Percentiles rank a stretch among this genome's conserved stretches.
These are phyloP conservation scores for Plasmodium cynomolgi DNA, from an alignment of 169 alveolate genomes.

Conservation along the genomic window DNA sequence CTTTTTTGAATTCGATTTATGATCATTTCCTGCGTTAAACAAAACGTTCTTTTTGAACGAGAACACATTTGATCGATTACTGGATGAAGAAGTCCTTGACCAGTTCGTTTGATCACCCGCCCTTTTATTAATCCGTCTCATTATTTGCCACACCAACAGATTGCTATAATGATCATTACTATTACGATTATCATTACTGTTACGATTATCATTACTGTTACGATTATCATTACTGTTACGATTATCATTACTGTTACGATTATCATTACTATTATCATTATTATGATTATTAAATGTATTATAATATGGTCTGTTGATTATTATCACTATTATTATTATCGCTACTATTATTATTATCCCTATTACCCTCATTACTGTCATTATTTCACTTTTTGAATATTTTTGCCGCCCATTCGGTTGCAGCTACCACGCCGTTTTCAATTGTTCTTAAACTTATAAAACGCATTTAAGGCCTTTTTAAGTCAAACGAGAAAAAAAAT, in stretches of 20 bases:
- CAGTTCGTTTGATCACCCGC: background rate
- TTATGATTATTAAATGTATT: too few relatives aligned
- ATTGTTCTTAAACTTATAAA: slow-evolving; percentile 18
- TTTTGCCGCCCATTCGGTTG: background rate
- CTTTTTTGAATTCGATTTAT: slow-evolving; percentile 66
- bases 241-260: too few relatives aligned
- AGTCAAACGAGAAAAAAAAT: background rate
- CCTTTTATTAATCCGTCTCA: background rate
- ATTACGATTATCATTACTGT: too few relatives aligned
- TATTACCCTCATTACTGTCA: background rate
- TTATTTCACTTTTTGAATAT: background rate
- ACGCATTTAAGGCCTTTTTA: slow-evolving; percentile 10
- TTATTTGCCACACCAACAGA: background rate
- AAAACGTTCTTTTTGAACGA: background rate
- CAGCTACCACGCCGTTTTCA: slow-evolving; percentile 9
- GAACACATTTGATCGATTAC: background rate
- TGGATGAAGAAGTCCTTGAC: background rate
- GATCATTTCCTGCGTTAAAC: background rate
- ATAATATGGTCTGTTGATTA: too few relatives aligned
- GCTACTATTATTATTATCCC: background rate
- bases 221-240: too few relatives aligned
- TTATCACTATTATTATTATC: too few relatives aligned
- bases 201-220: too few relatives aligned
- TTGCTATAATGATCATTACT: background rate
- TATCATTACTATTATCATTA: too few relatives aligned